phyloP scores from a whole-genome alignment of 768 basidiomycete genomes.

The Lepiota venenata region DNA sequence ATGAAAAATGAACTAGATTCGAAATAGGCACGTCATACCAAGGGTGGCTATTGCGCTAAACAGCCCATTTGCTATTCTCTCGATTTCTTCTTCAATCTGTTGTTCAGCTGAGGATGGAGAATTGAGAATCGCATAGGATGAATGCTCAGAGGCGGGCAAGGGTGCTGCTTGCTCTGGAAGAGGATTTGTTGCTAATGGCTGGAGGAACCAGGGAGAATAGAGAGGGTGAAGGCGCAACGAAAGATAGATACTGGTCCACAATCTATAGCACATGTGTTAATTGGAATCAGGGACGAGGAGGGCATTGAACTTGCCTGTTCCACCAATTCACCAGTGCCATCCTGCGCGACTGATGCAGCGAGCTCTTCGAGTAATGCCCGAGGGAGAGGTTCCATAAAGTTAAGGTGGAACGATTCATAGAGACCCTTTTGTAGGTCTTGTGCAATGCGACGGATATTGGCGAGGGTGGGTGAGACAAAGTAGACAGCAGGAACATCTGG shows the following conservation, averaged over 20 bases:
- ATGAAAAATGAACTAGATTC: background rate
- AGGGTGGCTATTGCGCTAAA: slow-evolving; percentile 90
- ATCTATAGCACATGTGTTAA: slow-evolving; percentile 46
- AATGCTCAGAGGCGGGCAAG: slow-evolving; percentile 25
- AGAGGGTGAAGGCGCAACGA: slow-evolving; percentile 89
- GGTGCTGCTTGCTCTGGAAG: slow-evolving; percentile 32
- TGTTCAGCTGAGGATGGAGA: slow-evolving; percentile 87
- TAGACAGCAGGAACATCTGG: slow-evolving; percentile 97
- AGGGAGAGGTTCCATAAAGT: slow-evolving; percentile 91
- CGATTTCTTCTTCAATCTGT: slow-evolving; percentile 91
- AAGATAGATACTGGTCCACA: slow-evolving; percentile 95
- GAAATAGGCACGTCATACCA: slow-evolving; percentile 42
- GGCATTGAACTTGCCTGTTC: slow-evolving; percentile 53
- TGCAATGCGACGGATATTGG: slow-evolving; percentile 86
- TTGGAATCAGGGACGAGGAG: background rate
- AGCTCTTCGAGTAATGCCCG: slow-evolving; percentile 91
- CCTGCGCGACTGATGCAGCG: slow-evolving; percentile 81
- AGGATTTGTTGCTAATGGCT: slow-evolving; percentile 22
- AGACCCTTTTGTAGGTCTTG: slow-evolving; percentile 87
- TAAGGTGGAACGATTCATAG: slow-evolving; percentile 92
- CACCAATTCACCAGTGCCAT: slow-evolving; percentile 78
- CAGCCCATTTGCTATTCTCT: slow-evolving; percentile 84
- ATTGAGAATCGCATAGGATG: slow-evolving; percentile 84
- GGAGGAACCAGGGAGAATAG: slow-evolving; percentile 87
- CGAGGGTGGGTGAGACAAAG: slow-evolving; percentile 87